Percentiles rank a stretch among this genome's conserved stretches.
These are phyloP conservation scores for Musa balbisiana DNA, from an alignment of 202 grass and related monocot genomes.

Conservation along the genomic window DNA sequence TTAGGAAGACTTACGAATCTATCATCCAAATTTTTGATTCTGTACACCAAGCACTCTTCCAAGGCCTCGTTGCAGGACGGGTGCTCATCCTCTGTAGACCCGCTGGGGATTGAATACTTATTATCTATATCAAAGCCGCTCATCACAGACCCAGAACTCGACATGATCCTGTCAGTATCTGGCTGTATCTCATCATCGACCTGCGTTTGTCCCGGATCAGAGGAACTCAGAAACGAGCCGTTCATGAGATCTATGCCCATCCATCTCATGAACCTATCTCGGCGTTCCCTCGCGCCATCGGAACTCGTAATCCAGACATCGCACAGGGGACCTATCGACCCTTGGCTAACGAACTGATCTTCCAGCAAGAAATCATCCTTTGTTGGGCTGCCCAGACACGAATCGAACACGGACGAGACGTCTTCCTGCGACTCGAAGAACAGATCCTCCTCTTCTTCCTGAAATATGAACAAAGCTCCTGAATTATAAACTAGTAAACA, in stretches of 20 bases:
- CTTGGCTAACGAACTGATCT: slow-evolving; percentile 33
- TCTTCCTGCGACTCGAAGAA: slow-evolving; percentile 80
- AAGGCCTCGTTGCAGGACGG: slow-evolving; percentile 8
- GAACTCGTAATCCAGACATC: slow-evolving; percentile 43
- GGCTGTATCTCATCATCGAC: slow-evolving; percentile 1
- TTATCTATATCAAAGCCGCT: not conserved
- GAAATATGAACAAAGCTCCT: too few relatives aligned
- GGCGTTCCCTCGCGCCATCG: slow-evolving; percentile 49
- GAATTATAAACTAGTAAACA: not conserved
- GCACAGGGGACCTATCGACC: slow-evolving; percentile 9
- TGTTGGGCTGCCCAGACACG: slow-evolving; percentile 41
- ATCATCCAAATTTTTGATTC: slow-evolving; percentile 82
- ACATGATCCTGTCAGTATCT: not conserved
- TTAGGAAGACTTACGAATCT: slow-evolving; percentile 46
- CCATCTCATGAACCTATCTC: slow-evolving; percentile 45
- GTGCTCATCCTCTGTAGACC: not conserved
- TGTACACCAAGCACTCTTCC: slow-evolving; percentile 34
- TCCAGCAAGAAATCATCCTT: slow-evolving; percentile 30
- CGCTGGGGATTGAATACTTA: not conserved
- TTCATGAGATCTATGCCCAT: slow-evolving; percentile 39
- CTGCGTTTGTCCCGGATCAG: slow-evolving; percentile 14
- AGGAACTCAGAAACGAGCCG: not conserved
- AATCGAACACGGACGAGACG: slow-evolving; percentile 41
- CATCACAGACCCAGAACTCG: not conserved
- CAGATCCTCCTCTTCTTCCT: slow-evolving; percentile 45